Base-by-base conservation (phyloP, 2,329 filamentous ascomycete genomes). In the Sclerotinia spermophila region DNA sequence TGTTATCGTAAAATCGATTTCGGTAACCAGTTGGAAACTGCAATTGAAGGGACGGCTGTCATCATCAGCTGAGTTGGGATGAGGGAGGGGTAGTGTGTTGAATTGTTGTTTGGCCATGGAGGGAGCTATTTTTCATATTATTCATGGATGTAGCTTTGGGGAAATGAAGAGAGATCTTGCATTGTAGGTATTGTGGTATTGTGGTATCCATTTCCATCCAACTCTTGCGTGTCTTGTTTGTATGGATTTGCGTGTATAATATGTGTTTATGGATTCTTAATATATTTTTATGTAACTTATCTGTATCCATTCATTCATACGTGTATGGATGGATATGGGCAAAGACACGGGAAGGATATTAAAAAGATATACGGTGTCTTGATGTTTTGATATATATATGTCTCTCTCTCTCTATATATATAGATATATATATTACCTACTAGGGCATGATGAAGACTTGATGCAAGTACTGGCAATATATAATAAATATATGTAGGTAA, bases 41-140 rank as follows among this genome's bases (percentile, higher is more conserved):
- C 24, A 11, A 40, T 40, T 5, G 11, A 45, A 45, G 59, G 19
- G 27, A 48, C 17, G 48, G 53, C 30, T 45, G 53, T 51, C 40
- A 48, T 45, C 24, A 60, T 60, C 66, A 68, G 66, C 66, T 68
- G 65, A 67, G 51, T 44, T 30, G 55, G 38, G 66, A 51, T 68
- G 66, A 68, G 66, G 62, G 61, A 45, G 38, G 33, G 33, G 24
- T 53, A 67, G 45, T n/a, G n/a, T n/a, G n/a, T n/a, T n/a, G n/a
- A n/a, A 40, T 3, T n/a, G 10, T 19, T 5, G 42, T 15, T 5
- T 17, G 60, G 17, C 45, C 24, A 62, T 44, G 27, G 42, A 62
- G 42, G 27, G 42, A 62, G 42, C 60, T 33, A 44, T 61, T 44
- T 58, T 30, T 33, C 21, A 7, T 33, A 2, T 44, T 8, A 35